Conservation (phyloP, 148 eudicot genomes). For the Nyssa sinensis region DNA sequence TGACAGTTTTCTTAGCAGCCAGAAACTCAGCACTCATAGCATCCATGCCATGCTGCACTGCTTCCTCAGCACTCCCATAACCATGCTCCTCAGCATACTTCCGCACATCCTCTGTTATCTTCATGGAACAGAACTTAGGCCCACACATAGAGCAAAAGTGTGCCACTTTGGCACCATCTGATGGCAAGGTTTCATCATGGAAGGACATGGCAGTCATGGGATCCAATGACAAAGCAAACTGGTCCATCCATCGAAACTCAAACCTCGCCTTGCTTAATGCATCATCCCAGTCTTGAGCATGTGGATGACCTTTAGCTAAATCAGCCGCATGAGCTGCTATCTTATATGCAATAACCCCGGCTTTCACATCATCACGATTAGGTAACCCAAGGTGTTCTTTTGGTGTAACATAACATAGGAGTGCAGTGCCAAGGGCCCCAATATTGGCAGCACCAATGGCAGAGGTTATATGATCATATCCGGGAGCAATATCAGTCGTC, state of each 20-base stretch:
- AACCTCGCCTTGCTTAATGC: conserved; percentile 96
- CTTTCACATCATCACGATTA: conserved; percentile 88
- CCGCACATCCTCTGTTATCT: conserved; percentile 94
- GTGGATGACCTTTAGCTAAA: conserved; percentile 82
- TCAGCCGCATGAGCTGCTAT: conserved; percentile 99
- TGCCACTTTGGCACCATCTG: conserved; percentile 98
- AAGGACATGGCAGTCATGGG: conserved; percentile 97
- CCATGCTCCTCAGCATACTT: conserved; percentile 98
- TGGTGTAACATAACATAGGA: conserved; percentile 96
- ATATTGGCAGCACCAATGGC: conserved; percentile 99
- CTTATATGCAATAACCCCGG: conserved; percentile 94
- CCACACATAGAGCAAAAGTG: conserved; percentile 99
- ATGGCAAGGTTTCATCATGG: conserved; percentile 90
- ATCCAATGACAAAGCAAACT: conserved; percentile 88
- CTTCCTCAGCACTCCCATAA: conserved; percentile 93
- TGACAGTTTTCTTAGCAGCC: conserved; percentile 90
- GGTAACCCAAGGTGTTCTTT: conserved; percentile 98
- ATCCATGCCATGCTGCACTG: conserved; percentile 83
- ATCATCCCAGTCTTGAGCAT: conserved; percentile 94
- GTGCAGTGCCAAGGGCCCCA: conserved; percentile 96
- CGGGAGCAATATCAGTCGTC: conserved; percentile 97
- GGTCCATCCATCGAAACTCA: conserved; percentile 99
- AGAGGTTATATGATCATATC: conserved; percentile 96
- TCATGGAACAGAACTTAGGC: conserved; percentile 98
- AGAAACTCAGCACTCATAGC: conserved; percentile 93